These are phyloP conservation scores for Quercus bicolor DNA, from an alignment of 306 rosid genomes.

Conservation along the genomic window DNA sequence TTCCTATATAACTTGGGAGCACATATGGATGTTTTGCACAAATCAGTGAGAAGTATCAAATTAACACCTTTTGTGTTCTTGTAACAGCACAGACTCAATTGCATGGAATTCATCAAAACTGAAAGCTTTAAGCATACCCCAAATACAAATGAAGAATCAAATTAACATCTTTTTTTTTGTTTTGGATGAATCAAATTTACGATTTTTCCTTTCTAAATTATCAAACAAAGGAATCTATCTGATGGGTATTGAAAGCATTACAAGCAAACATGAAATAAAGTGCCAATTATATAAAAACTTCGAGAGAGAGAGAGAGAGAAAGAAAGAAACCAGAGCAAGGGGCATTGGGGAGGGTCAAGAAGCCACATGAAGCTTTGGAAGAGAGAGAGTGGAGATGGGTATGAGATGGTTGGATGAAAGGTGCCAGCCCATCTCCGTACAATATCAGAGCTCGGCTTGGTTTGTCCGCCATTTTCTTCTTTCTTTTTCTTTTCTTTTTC, in stretches of 20 bases:
- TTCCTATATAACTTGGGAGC: not conserved
- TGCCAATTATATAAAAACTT: too few relatives aligned
- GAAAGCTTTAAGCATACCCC: not conserved
- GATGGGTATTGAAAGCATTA: too few relatives aligned
- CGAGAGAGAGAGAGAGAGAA: not conserved
- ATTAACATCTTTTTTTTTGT: not conserved
- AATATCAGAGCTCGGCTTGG: constrained; percentile 78
- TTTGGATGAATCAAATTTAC: not conserved
- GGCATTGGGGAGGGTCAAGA: constrained; percentile 59
- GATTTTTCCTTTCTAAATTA: too few relatives aligned
- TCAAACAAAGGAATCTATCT: too few relatives aligned
- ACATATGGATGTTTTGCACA: too few relatives aligned
- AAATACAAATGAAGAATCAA: not conserved
- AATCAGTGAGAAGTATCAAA: too few relatives aligned
- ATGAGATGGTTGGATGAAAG: constrained; percentile 47
- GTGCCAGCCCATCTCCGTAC: constrained; percentile 71
- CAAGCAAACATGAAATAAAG: too few relatives aligned
- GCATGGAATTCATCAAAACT: not conserved
- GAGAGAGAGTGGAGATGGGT: constrained; percentile 66
- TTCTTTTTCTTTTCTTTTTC: not conserved
- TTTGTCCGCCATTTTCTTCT: constrained; percentile 66
- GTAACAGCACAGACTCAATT: not conserved
- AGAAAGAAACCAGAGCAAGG: constrained; percentile 54
- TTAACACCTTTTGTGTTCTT: too few relatives aligned
- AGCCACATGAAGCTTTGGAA: constrained; percentile 63